Evolutionary conservation across 805 yeast species (phyloP), one percentile per base, ranked within the genome.

Genomic region (Cyberlindnera euphorbiiphila): DNA sequence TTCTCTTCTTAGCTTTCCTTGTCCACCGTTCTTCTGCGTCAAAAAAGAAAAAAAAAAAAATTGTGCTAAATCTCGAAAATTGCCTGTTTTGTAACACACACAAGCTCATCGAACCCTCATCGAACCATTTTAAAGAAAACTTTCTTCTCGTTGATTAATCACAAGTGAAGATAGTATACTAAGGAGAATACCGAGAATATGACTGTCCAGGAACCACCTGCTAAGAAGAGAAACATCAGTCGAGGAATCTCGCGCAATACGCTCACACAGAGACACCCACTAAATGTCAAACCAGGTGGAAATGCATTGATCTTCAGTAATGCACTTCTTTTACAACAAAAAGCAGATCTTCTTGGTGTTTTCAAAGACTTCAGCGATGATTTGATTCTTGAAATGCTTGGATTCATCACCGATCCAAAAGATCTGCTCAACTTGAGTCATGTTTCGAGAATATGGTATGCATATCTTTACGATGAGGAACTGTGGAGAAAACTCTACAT

Each of bases 241-340:
- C 30, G 43, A 8, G 53, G 53, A 13, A 49, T 55, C 6, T 53
- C 60, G 3, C 37, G 50, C 45, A 48, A 42, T 32, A 49, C 66
- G 2, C 47, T 60, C 3, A 37, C 41, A 9, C 57, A 67, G 15
- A 64, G 66, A 36, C 94, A 85, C 53, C 94, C 94, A 1, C 59
- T 85, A 21, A 81, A 82, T 34, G 79, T 85, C 12, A 75, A 72
- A 51, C 95, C 95, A 1, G 60, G 73, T n/a, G 95, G 94, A 5
- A 85, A 85, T 50, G 67, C 72, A 4, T 59, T 74, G 18, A 51
- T 79, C 16, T 56, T 58, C 20, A 48, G 49, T n/a, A 40, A 51
- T 23, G 37, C 46, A 1, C 25, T 35, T 2, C 46, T 46, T 16
- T 32, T 29, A 11, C 38, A 43, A 34, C 27, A 41, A 33, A 41